Conservation (phyloP, 2,329 filamentous ascomycete species). For the Dothistroma septosporum region DNA sequence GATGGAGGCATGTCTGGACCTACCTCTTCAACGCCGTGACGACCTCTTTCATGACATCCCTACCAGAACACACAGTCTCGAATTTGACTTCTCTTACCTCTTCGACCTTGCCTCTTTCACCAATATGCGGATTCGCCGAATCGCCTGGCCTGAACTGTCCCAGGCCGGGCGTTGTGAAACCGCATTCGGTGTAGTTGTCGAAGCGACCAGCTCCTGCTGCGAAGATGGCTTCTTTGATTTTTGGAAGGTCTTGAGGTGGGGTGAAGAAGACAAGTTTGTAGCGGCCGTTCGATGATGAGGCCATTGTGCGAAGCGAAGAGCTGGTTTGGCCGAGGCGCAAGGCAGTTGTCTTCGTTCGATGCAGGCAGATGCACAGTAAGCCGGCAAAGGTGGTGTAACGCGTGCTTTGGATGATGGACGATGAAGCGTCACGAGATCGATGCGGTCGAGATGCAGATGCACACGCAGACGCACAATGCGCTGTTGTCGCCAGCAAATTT, state of each 20-base stretch:
- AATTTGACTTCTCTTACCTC: slow-evolving; percentile 58
- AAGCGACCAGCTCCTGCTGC: slow-evolving; percentile 43
- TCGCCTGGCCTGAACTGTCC: slow-evolving; percentile 64
- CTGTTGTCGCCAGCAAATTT: neutral
- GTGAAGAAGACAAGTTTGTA: slow-evolving; percentile 47
- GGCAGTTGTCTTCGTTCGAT: neutral
- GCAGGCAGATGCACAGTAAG: neutral
- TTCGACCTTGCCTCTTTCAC: slow-evolving; percentile 55
- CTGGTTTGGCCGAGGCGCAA: neutral
- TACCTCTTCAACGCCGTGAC: slow-evolving; percentile 64
- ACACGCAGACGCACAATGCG: neutral
- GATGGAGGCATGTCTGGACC: slow-evolving; percentile 27
- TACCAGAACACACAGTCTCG: slow-evolving; percentile 59
- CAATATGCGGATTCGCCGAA: slow-evolving; percentile 60
- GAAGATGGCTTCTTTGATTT: slow-evolving; percentile 45
- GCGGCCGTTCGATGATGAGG: slow-evolving; percentile 13
- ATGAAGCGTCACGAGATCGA: neutral
- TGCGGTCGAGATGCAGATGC: neutral
- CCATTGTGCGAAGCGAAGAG: neutral
- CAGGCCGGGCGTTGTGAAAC: slow-evolving; percentile 47
- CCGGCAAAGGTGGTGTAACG: neutral
- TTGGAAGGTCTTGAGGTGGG: slow-evolving; percentile 36
- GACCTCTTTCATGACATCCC: slow-evolving; percentile 53
- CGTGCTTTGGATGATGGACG: neutral
- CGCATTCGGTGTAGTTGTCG: slow-evolving; percentile 43